Evolutionary conservation across 202 grass and related monocot species (phyloP).

Genomic region (Brachypodium distachyon): DNA sequence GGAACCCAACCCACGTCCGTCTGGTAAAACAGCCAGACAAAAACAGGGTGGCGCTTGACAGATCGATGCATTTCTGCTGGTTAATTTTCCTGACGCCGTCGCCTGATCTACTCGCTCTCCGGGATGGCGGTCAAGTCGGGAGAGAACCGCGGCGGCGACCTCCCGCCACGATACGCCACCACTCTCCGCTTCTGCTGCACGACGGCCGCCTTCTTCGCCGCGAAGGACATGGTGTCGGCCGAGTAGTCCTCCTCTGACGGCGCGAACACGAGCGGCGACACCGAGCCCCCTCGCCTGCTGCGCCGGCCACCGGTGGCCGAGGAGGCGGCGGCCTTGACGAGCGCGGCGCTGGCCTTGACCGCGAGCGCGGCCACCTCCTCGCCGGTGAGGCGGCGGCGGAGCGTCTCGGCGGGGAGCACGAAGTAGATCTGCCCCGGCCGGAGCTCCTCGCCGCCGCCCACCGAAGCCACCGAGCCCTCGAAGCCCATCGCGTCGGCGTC

Average conservation of each 20-base stretch:
- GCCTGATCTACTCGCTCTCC: slow-evolving; percentile 36
- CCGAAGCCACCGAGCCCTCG: slow-evolving; percentile 31
- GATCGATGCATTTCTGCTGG: not conserved
- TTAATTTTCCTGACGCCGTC: not conserved
- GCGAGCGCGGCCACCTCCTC: slow-evolving; percentile 64
- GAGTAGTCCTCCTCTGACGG: slow-evolving; percentile 24
- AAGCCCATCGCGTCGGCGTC: slow-evolving; percentile 79
- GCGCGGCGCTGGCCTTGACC: slow-evolving; percentile 49
- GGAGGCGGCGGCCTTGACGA: slow-evolving; percentile 27
- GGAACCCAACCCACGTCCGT: no score
- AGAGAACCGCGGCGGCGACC: slow-evolving; percentile 35
- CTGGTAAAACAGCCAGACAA: no score
- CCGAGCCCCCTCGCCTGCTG: slow-evolving; percentile 18
- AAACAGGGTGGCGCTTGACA: no score
- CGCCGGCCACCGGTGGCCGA: not conserved
- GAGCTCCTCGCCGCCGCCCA: slow-evolving; percentile 30
- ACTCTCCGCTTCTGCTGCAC: not conserved
- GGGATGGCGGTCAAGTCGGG: slow-evolving; percentile 59
- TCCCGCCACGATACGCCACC: slow-evolving; percentile 17
- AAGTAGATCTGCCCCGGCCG: slow-evolving; percentile 81
- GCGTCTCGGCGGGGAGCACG: slow-evolving; percentile 46
- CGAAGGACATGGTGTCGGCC: not conserved
- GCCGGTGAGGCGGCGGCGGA: slow-evolving; percentile 28
- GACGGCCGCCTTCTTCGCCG: not conserved
- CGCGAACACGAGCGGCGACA: slow-evolving; percentile 50